Evolutionary conservation across 169 alveolate species (phyloP), one percentile per base, ranked within the genome.

Genomic region (Hepatocystis sp.): DNA sequence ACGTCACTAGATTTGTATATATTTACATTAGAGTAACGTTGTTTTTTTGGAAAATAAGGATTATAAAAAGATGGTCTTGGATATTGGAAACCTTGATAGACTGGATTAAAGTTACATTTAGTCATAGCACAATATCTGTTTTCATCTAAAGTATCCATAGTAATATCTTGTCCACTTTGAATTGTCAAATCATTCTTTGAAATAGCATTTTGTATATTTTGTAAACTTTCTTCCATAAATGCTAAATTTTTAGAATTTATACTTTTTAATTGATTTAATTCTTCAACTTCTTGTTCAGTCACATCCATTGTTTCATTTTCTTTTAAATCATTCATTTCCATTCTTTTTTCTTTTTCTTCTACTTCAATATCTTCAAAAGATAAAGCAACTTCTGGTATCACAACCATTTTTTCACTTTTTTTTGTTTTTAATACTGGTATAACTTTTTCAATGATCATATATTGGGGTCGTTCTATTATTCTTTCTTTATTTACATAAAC

Each of bases 381-480:
- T 28, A 66, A 68, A 44, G 66, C 84, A 60, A 88, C 84, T 67
- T 90, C 92, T 17, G 93, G 93, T n/a, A 71, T 90, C 81, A 90
- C 90, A 60, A 84, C 90, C 40, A 68, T 49, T 4, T 68, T 92
- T 34, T 66, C 88, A 61, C 84, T 91, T 86, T 84, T 90, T 32
- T 85, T 81, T 28, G 95, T 93, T 90, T 91, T 92, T 51, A 92
- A 92, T 49, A 92, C 92, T 36, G 95, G 95, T 58, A 92, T 92
- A 46, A 92, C 95, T 66, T 85, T 93, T 52, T 92, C 95, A 52
- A 92, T 94, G 61, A 92, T 85, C 95, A 92, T 92, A 85, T 91
- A 89, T 88, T 68, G 86, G 25, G 95, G 96, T 39, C 86, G 95
- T 63, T 85, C 88, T 36, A 93, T 91, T 19, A 93, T 91, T 91